A percentile compares a stretch with the other conserved stretches of the same genome.
These are phyloP conservation scores for Skeletonema marinoi DNA, from an alignment of 108 stramenopile species.

Conservation along the genomic window DNA sequence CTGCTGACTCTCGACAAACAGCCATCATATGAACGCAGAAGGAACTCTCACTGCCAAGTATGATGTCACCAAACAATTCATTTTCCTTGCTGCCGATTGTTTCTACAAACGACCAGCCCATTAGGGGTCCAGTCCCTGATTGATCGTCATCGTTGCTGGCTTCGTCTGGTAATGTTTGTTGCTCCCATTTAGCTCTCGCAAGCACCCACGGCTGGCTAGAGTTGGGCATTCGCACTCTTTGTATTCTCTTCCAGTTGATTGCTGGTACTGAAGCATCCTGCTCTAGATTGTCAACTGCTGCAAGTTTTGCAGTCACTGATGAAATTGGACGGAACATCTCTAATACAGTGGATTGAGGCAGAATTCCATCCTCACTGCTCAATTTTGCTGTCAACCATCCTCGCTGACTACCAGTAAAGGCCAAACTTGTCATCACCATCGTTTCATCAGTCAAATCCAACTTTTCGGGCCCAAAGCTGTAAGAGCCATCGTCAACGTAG, in stretches of 20 bases:
- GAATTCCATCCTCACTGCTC: background rate
- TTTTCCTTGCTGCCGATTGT: background rate
- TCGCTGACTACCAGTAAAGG: constrained; percentile 32
- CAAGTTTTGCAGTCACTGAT: background rate
- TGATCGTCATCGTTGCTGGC: background rate
- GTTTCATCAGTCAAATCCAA: constrained; percentile 18
- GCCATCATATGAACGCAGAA: constrained; percentile 21
- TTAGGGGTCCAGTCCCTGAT: background rate
- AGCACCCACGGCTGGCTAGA: constrained; percentile 54
- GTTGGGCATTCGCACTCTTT: constrained; percentile 47
- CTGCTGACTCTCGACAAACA: constrained; percentile 11
- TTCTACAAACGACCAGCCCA: constrained; percentile 19
- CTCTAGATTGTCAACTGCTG: background rate
- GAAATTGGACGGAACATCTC: constrained; percentile 18
- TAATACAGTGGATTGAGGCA: background rate
- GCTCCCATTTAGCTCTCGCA: constrained; percentile 62
- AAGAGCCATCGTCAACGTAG: constrained; percentile 60
- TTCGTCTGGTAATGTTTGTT: constrained; percentile 3
- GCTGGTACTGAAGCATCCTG: background rate
- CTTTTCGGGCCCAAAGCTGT: constrained; percentile 49
- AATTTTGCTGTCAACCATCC: constrained; percentile 12
- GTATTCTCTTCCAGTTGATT: constrained; percentile 8
- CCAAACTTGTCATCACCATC: constrained; percentile 30
- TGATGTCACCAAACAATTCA: constrained; percentile 2
- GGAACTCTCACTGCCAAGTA: background rate